Percentiles rank a stretch among this genome's conserved stretches.
These are phyloP conservation scores for Coccomyxa subellipsoidea DNA, from an alignment of 163 green algal species.

Conservation along the genomic window DNA sequence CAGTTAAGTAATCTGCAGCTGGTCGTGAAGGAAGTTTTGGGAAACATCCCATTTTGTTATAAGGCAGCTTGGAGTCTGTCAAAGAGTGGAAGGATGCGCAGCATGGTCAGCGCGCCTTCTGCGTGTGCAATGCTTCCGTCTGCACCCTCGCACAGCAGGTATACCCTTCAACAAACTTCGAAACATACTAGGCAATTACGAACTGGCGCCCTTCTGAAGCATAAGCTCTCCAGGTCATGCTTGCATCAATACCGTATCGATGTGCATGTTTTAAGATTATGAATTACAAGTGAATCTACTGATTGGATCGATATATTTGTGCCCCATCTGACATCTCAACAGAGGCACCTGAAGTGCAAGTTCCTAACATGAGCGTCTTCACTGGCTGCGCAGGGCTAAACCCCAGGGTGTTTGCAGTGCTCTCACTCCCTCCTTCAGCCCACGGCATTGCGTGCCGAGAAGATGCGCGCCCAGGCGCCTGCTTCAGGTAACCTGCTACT, in stretches of 20 bases:
- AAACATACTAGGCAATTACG: too few species aligned
- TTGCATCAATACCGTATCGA: neutral
- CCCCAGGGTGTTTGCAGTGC: neutral
- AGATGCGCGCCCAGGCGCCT: neutral
- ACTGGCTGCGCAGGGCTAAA: neutral
- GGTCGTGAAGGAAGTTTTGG: neutral
- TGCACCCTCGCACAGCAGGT: neutral
- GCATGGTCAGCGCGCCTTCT: neutral
- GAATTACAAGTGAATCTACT: too few species aligned
- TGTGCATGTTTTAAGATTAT: too few species aligned
- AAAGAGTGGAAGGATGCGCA: neutral
- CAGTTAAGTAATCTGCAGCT: too few species aligned
- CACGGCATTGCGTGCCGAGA: neutral
- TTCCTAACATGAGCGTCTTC: neutral
- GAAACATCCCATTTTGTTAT: neutral
- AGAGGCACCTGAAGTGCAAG: neutral
- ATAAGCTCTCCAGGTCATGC: too few species aligned
- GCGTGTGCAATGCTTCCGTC: neutral
- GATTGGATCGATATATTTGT: too few species aligned
- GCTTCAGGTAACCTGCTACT: neutral
- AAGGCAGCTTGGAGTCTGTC: neutral
- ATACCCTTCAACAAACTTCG: neutral
- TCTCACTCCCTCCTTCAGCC: neutral
- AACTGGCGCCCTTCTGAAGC: too few species aligned
- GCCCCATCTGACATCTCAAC: too few species aligned